Evolutionary conservation across 768 basidiomycete species (phyloP).

Genomic region (Phanerochaete carnosa): DNA sequence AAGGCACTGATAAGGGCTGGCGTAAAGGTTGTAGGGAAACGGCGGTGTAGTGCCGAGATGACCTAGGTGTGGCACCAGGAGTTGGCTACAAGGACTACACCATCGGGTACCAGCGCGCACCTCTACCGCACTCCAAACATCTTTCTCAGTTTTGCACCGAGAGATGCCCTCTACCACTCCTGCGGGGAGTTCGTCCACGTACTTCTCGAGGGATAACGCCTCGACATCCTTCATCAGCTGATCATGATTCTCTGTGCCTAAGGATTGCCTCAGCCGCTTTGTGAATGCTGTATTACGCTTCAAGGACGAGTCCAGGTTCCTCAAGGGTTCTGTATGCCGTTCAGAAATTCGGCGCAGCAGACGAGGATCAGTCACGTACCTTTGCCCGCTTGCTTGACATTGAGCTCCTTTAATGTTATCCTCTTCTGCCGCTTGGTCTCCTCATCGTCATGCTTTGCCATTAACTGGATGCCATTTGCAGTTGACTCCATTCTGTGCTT

Average conservation of each 20-base stretch:
- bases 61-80: constrained; percentile 46
- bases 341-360: neutral
- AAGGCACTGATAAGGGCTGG: constrained; percentile 64
- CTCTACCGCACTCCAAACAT: constrained; percentile 90
- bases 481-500: neutral
- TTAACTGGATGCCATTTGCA: neutral
- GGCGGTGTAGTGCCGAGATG: constrained; percentile 83
- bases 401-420: constrained; percentile 54
- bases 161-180: constrained; percentile 82
- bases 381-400: constrained; percentile 44
- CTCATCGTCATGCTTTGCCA: constrained; percentile 46
- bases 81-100: neutral
- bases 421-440: constrained; percentile 53
- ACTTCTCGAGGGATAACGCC: constrained; percentile 88
- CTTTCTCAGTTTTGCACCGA: constrained; percentile 90
- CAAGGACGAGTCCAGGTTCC: constrained; percentile 83
- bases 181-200: constrained; percentile 89
- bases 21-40: constrained; percentile 80
- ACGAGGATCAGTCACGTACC: constrained; percentile 32
- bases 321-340: constrained; percentile 53
- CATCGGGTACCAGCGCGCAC: constrained; percentile 39
- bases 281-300: constrained; percentile 96
- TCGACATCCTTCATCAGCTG: constrained; percentile 92
- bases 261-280: constrained; percentile 85
- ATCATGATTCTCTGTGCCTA: constrained; percentile 79